These are phyloP conservation scores for Salix suchowensis DNA, from an alignment of 345 rosid species.

Conservation along the genomic window DNA sequence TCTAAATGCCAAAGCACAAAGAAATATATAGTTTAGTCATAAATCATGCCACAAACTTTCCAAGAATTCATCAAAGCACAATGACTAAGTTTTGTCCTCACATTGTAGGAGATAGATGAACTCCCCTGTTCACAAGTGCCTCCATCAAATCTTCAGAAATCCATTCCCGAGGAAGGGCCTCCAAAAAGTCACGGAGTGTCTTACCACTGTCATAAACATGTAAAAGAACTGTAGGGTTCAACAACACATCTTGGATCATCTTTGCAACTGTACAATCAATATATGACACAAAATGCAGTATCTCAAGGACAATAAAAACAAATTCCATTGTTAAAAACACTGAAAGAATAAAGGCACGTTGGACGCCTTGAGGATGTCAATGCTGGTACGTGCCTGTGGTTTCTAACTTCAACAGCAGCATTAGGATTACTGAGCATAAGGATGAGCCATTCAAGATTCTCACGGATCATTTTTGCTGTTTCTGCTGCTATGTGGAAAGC, in stretches of 20 bases:
- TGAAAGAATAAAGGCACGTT: too few species aligned
- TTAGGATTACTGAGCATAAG: constrained; percentile 74
- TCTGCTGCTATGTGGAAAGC: constrained; percentile 99
- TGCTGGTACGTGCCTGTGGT: constrained; percentile 66
- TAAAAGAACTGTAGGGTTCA: constrained; percentile 2
- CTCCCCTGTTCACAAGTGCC: constrained; percentile 67
- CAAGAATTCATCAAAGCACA: constrained; percentile 6
- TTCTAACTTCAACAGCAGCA: constrained; percentile 82
- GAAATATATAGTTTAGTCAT: not conserved
- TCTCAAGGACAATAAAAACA: too few species aligned
- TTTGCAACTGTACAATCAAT: not conserved
- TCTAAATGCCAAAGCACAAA: constrained; percentile 24
- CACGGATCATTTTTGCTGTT: constrained; percentile 95
- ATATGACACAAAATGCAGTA: not conserved
- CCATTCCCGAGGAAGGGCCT: constrained; percentile 98
- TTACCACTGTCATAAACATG: constrained; percentile 55
- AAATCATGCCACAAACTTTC: not conserved
- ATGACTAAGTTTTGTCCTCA: constrained; percentile 27
- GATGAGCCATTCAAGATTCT: constrained; percentile 94
- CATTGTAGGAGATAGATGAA: constrained; percentile 87
- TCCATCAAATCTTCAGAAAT: constrained; percentile 96
- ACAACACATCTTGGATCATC: constrained; percentile 1
- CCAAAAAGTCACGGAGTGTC: constrained; percentile 87
- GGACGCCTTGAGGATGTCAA: too few species aligned
- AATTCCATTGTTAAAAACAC: too few species aligned